Base-by-base conservation (phyloP, 2,329 filamentous ascomycete genomes). In the Incumbomyces delicatus region DNA sequence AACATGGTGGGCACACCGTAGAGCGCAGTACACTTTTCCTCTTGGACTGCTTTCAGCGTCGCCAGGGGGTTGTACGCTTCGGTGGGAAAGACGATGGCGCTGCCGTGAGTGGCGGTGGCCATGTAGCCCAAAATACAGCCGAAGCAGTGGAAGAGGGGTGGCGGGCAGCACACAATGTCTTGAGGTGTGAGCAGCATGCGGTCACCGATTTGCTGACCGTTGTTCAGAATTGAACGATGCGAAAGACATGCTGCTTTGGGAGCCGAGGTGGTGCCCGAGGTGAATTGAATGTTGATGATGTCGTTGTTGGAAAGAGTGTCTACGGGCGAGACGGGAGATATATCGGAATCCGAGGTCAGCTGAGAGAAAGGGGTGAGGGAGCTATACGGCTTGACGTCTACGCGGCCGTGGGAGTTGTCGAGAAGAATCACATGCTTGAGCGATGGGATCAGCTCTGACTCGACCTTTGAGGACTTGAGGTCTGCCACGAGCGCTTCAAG, bases 1-100 rank as follows among this genome's bases (percentile, higher is more conserved):
- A 95, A 90, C 92, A 96, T 98, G 44, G 90, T 96, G 3, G 87
- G 80, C 0, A 96, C 90, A 47, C 90, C 89, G 63, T 95, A 92
- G 0, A 95, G 75, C 0, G 77, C 81, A 0, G 81, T 85, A 38
- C 73, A 78, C 47, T 69, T 70, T 59, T 83, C 75, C 53, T 80
- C 76, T 56, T 78, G 77, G 0, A 85, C 75, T 1, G 78, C 71
- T 48, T 71, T 67, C 1, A 95, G 72, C 0, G 84, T 76, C 1
- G 86, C 85, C 2, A 71, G 64, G 0, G 90, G 85, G 59, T 95
- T 81, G 67, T 96, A 96, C 1, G 87, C 85, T 57, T 94, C 88
- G 7, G 80, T 78, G 0, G 90, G 87, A 58, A 95, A 89, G 3
- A 95, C 77, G 52, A 96, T 87, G 13, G 82, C 73, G 0, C 86